Evolutionary conservation across 345 rosid genomes (phyloP), one percentile per base, ranked within the genome.

Genomic region (Luvunga scandens): DNA sequence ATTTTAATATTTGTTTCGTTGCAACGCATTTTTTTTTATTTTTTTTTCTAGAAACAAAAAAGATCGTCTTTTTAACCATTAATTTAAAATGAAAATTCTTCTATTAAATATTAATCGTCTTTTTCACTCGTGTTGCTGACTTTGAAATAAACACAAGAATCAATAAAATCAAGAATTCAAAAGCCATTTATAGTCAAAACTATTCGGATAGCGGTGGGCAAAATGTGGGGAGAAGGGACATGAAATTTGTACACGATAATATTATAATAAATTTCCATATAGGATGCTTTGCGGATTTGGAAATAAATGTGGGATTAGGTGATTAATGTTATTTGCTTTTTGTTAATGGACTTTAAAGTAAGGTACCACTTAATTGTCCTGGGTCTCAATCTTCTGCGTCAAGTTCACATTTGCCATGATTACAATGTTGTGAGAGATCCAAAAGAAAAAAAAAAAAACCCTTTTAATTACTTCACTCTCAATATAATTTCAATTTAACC

Each of bases 281-380:
- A 16, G 28, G 60, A 55, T 55, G 65, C 27, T 24, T 63, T 63
- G 19, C 38, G 61, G 60, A 28, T 63, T 63, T 28, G 45, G 45
- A 64, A 31, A 75, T 65, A 65, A 30, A 63, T 5, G 61, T 63
- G 69, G 70, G 68, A 73, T 75, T 75, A 21, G 70, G 71, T 75
- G 70, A 53, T 55, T 66, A 34, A 76, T 34, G 16, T 53, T 30
- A 18, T 50, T 50, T 24, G 42, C 48, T 33, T 64, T 42, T 63
- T 19, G 25, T 8, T 33, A 31, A 31, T 31, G 24, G 34, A n/a
- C 21, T 75, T 75, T 14, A 75, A 50, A 67, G 16, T 50, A 66
- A 66, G 71, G 53, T 55, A 14, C 33, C 63, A 75, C 55, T 66
- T 75, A n/a, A 75, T 75, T 66, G 55, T 76, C 72, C 55, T 66